Conservation (phyloP, 768 basidiomycete genomes). For the Fomitopsis pulvina region DNA sequence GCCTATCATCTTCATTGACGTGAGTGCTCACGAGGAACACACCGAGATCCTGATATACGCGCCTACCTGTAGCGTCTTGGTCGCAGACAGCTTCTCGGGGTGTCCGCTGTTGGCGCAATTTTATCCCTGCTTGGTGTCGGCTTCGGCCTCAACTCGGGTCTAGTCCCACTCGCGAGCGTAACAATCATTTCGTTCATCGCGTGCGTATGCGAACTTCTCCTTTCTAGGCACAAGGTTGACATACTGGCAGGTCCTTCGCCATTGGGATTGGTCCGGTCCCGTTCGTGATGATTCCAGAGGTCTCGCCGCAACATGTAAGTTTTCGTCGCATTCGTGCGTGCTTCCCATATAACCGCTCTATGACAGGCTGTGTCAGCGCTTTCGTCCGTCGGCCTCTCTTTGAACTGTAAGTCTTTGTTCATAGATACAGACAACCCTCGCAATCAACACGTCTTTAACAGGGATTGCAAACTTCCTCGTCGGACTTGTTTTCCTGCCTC, state of each 20-base stretch:
- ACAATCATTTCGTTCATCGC: conserved; percentile 78
- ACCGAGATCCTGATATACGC: no score
- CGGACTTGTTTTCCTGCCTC: conserved; percentile 77
- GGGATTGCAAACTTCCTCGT: conserved; percentile 86
- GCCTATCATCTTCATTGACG: conserved; percentile 83
- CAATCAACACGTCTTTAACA: conserved; percentile 23
- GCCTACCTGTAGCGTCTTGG: conserved; percentile 52
- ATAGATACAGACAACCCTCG: neutral
- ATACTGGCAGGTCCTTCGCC: conserved; percentile 64
- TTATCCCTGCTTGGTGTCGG: conserved; percentile 63
- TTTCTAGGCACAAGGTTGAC: neutral
- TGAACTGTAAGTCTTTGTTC: conserved; percentile 48
- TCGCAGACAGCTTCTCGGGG: conserved; percentile 56
- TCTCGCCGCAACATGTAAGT: conserved; percentile 74
- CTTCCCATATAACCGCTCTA: neutral
- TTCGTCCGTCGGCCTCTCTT: conserved; percentile 66
- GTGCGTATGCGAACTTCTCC: conserved; percentile 34
- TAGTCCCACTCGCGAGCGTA: conserved; percentile 57
- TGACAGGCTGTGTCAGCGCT: conserved; percentile 71
- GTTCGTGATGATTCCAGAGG: conserved; percentile 88
- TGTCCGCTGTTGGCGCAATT: conserved; percentile 63
- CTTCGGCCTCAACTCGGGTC: conserved; percentile 57
- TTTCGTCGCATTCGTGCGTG: neutral
- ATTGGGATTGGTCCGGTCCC: conserved; percentile 89
- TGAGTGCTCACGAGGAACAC: conserved; percentile 28